A percentile compares a stretch with the other conserved stretches of the same genome.
Conservation (phyloP, 306 rosid species). For the Prinsepia uniflora region DNA sequence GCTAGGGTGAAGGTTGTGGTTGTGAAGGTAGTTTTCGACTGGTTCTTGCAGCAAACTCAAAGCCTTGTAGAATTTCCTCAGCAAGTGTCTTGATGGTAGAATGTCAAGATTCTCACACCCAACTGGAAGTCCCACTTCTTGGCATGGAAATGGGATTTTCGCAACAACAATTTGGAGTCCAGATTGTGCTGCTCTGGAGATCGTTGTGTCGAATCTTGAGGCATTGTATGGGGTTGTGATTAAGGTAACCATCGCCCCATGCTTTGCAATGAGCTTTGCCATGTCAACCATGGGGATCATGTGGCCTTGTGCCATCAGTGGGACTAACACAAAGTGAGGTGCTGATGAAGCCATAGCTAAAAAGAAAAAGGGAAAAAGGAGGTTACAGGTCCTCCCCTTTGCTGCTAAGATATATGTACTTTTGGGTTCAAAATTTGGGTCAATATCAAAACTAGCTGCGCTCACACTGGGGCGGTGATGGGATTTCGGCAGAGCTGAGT, state of each 20-base stretch:
- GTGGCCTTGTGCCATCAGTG: constrained; percentile 87
- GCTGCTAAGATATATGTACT: neutral
- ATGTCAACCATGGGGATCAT: constrained; percentile 94
- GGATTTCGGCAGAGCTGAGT: neutral
- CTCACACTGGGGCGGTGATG: no score
- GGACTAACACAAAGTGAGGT: constrained; percentile 72
- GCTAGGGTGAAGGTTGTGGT: constrained; percentile 35
- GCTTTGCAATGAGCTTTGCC: constrained; percentile 52
- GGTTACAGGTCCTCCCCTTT: neutral
- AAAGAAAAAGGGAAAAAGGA: no score
- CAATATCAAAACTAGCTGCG: neutral
- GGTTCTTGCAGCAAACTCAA: constrained; percentile 61
- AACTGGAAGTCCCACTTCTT: constrained; percentile 61
- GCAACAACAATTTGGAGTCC: constrained; percentile 44
- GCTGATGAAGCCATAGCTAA: constrained; percentile 25
- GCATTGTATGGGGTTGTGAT: constrained; percentile 70
- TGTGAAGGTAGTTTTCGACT: constrained; percentile 40
- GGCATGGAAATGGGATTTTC: constrained; percentile 54
- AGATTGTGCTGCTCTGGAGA: constrained; percentile 37
- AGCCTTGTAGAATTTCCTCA: constrained; percentile 56
- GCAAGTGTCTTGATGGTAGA: constrained; percentile 50
- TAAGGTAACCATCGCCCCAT: constrained; percentile 51
- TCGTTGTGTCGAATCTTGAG: constrained; percentile 39
- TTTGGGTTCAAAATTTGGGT: neutral
- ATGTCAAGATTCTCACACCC: constrained; percentile 70